Evolutionary conservation across 2,329 filamentous ascomycete genomes (phyloP).

Genomic region (Cordyceps tenuipes): DNA sequence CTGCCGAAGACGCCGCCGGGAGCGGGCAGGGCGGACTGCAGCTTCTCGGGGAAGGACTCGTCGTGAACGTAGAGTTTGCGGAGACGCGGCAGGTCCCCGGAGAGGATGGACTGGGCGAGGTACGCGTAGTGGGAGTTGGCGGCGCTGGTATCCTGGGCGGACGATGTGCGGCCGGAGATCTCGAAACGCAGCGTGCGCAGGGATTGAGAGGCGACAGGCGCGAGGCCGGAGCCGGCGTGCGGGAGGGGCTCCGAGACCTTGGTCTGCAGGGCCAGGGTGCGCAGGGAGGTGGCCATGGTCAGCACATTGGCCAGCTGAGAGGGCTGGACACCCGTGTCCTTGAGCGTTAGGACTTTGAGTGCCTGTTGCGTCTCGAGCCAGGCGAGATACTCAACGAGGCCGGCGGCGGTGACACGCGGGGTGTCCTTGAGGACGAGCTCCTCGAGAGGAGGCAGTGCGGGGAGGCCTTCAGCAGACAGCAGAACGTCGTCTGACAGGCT

Average conservation of each 20-base stretch:
- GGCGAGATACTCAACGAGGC: constrained; percentile 61
- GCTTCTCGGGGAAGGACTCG: constrained; percentile 68
- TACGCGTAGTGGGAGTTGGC: constrained; percentile 71
- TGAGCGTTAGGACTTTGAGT: constrained; percentile 61
- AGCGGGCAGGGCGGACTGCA: constrained; percentile 62
- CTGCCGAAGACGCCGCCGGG: constrained; percentile 35
- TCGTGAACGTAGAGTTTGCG: constrained; percentile 79
- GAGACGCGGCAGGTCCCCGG: constrained; percentile 65
- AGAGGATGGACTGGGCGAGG: constrained; percentile 72
- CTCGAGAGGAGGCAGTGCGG: constrained; percentile 65
- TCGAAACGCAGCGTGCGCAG: constrained; percentile 74
- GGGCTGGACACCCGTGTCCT: constrained; percentile 61
- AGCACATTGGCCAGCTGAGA: constrained; percentile 54
- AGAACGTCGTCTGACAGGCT: constrained; percentile 75
- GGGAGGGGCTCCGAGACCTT: constrained; percentile 44
- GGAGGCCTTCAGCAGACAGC: constrained; percentile 52
- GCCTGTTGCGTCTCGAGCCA: constrained; percentile 48
- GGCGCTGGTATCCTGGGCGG: constrained; percentile 48
- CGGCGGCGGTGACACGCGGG: constrained; percentile 62
- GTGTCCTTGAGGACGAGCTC: constrained; percentile 65
- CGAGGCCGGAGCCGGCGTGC: constrained; percentile 34
- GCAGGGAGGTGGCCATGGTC: constrained; percentile 46
- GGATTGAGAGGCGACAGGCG: constrained; percentile 58
- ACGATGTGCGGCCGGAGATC: constrained; percentile 54
- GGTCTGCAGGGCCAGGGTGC: constrained; percentile 46